Evolutionary conservation across 192 early-diverging fungal species (phyloP).

Genomic region (Phlyctochytrium planicorne): DNA sequence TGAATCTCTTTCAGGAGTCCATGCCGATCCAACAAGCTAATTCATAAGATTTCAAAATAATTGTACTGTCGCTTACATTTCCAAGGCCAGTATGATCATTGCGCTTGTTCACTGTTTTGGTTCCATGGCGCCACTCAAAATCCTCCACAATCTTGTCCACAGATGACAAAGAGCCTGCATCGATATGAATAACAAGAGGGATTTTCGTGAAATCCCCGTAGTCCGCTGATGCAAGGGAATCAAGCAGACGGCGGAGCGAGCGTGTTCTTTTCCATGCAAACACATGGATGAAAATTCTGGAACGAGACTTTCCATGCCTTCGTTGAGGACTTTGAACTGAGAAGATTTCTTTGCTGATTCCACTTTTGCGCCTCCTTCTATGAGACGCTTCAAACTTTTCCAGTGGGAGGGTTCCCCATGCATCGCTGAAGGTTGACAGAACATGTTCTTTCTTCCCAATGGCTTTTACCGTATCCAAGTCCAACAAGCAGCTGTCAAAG

Average conservation of each 20-base stretch:
- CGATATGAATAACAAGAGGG: constrained; percentile 29
- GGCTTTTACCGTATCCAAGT: too few relatives aligned
- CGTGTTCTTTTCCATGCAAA: constrained; percentile 30
- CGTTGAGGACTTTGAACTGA: too few relatives aligned
- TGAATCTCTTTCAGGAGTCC: constrained; percentile 14
- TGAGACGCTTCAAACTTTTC: too few relatives aligned
- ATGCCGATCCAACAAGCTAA: constrained; percentile 26
- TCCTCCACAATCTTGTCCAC: constrained; percentile 12
- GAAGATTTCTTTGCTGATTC: too few relatives aligned
- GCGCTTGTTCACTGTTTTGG: not conserved
- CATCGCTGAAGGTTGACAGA: too few relatives aligned
- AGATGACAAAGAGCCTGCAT: constrained; percentile 9
- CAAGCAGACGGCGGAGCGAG: constrained; percentile 24
- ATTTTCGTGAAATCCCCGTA: constrained; percentile 16
- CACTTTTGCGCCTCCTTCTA: too few relatives aligned
- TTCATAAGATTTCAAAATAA: not conserved
- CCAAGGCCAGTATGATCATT: constrained; percentile 6
- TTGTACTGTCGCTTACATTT: not conserved
- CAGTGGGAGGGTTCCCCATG: too few relatives aligned
- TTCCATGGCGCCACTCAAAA: constrained; percentile 24
- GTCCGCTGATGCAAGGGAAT: constrained; percentile 23
- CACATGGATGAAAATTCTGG: constrained; percentile 20
- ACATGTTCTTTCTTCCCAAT: too few relatives aligned
- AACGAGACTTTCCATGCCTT: too few relatives aligned
- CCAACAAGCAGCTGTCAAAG: too few relatives aligned